Base-by-base conservation (phyloP, 768 basidiomycete species). In the Suillus fuscotomentosus region DNA sequence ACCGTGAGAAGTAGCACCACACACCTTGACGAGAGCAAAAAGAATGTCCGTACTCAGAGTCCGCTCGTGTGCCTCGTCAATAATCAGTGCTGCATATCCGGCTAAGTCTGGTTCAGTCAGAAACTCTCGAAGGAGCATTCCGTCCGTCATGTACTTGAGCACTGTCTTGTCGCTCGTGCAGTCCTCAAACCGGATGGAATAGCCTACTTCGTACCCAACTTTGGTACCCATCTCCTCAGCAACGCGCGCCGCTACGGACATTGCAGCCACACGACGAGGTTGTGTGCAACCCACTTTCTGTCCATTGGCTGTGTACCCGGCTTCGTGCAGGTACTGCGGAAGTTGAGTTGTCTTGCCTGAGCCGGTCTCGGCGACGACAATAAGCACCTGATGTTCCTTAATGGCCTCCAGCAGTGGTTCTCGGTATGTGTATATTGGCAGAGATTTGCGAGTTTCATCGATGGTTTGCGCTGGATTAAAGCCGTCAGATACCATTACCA, bases 121-220 rank as follows among this genome's bases (percentile, higher is more conserved):
- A 77, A 99, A 99, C 77, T 99, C 95, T 71, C 97, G 86, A 53
- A 99, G 80, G 34, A 99, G 83, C 97, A 99, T 99, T 41, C 97
- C 97, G 72, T 99, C 97, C 51, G 97, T 99, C 97, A 99, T 97
- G 78, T 99, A 99, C 78, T 99, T 99, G 72, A 99, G 82, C 51
- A 96, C 91, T 5, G 97, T 99, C 82, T 97, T 98, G 82, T 99
- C 95, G 80, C 94, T 97, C 22, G 97, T 99, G 76, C 95, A 97
- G 77, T 99, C 97, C 78, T 99, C 97, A 79, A 99, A 99, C 39
- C 97, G 94, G 70, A 99, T 99, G 41, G 96, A 97, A 77, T 99
- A 99, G n/a, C 97, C 97, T 59, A 99, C 97, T 79, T 99, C 97
- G 70, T 96, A 93, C 11, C 97, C 97, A 47, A 99, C 89, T 76